phyloP scores from a whole-genome alignment of 164 flowering plant species.

The Sextonia rubra region DNA sequence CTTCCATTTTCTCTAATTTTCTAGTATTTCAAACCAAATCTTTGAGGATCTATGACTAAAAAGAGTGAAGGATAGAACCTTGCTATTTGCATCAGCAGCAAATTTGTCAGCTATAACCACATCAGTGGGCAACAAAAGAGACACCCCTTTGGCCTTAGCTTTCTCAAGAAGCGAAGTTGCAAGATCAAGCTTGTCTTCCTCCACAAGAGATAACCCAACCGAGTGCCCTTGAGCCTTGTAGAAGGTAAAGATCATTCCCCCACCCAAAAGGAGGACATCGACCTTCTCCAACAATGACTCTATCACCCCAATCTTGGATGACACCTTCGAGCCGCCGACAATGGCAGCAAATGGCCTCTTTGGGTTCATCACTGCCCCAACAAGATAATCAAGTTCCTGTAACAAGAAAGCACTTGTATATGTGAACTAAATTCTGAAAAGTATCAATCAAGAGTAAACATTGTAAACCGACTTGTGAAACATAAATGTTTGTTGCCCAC shows the following conservation, averaged over 20 bases:
- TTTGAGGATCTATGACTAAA: background rate
- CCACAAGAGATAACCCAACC: slow-evolving; percentile 88
- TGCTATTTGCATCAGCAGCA: slow-evolving; percentile 78
- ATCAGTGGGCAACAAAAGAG: slow-evolving; percentile 76
- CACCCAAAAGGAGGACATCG: slow-evolving; percentile 70
- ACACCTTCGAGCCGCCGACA: slow-evolving; percentile 90
- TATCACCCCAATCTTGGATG: slow-evolving; percentile 81
- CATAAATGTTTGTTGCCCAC: too few relatives aligned
- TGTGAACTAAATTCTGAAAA: background rate
- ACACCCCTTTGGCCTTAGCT: slow-evolving; percentile 77
- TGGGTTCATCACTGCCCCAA: slow-evolving; percentile 79
- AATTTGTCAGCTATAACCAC: slow-evolving; percentile 82
- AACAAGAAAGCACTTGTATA: slow-evolving; percentile 1
- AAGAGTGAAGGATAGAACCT: slow-evolving; percentile 33
- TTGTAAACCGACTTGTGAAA: too few relatives aligned
- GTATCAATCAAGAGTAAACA: background rate
- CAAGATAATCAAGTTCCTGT: slow-evolving; percentile 87
- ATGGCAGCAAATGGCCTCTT: slow-evolving; percentile 94
- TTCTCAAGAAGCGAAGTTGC: slow-evolving; percentile 73
- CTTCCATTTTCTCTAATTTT: background rate
- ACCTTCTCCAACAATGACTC: slow-evolving; percentile 74
- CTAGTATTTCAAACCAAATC: background rate
- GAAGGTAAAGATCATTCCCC: slow-evolving; percentile 91
- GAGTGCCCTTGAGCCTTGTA: slow-evolving; percentile 79
- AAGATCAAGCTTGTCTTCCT: slow-evolving; percentile 82